Conservation (phyloP, 768 basidiomycete species). For the Mycena leptocephala region DNA sequence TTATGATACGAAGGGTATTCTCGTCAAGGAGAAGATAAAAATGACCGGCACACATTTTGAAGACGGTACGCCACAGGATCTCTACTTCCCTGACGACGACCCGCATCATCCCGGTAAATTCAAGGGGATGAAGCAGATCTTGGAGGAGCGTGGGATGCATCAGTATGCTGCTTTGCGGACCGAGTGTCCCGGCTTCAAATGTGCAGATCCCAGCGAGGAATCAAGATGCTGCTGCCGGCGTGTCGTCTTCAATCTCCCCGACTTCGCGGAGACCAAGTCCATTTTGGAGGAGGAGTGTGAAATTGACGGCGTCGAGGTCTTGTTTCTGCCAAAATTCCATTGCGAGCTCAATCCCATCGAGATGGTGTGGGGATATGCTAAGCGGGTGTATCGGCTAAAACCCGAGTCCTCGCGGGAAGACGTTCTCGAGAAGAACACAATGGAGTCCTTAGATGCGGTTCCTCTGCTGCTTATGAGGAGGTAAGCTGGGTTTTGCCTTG, state of each 20-base stretch:
- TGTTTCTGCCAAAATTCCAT: slow-evolving; percentile 14
- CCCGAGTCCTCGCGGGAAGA: slow-evolving; percentile 14
- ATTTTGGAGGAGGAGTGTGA: slow-evolving; percentile 38
- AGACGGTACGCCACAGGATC: slow-evolving; percentile 27
- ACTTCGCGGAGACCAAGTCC: slow-evolving; percentile 47
- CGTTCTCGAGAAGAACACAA: slow-evolving; percentile 1
- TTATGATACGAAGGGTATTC: slow-evolving; percentile 29
- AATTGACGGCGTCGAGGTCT: slow-evolving; percentile 39
- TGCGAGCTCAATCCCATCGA: slow-evolving; percentile 44
- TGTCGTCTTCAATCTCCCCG: slow-evolving; percentile 39
- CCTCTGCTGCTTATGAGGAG: slow-evolving; percentile 2
- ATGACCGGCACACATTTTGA: slow-evolving; percentile 15
- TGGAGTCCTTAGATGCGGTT: slow-evolving; percentile 31
- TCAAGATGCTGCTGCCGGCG: slow-evolving; percentile 39
- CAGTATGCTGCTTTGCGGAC: slow-evolving; percentile 30
- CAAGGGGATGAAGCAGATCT: slow-evolving; percentile 49
- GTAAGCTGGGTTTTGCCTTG: neutral
- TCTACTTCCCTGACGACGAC: slow-evolving; percentile 43
- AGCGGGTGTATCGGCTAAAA: slow-evolving; percentile 38
- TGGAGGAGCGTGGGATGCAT: slow-evolving; percentile 39
- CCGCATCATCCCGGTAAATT: slow-evolving; percentile 39
- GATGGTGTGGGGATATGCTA: slow-evolving; percentile 44
- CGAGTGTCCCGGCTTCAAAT: slow-evolving; percentile 46
- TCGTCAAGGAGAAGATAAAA: slow-evolving; percentile 32
- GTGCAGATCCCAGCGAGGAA: slow-evolving; percentile 21